These are phyloP conservation scores for Sugiyamaella marilandica DNA, from an alignment of 805 yeast species.

Conservation along the genomic window DNA sequence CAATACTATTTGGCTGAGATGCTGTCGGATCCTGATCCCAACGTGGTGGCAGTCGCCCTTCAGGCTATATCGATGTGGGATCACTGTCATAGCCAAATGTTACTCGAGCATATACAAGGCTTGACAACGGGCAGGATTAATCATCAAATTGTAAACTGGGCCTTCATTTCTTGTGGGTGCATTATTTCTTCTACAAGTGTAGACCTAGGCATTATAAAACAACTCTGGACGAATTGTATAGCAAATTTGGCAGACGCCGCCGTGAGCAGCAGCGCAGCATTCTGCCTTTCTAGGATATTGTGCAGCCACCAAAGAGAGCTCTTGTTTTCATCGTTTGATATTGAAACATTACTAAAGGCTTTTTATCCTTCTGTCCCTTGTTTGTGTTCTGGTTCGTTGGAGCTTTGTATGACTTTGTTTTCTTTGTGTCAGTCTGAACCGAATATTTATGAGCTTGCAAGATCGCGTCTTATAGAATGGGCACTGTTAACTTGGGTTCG, in stretches of 20 bases:
- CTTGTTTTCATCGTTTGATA: neutral
- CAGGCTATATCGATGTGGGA: neutral
- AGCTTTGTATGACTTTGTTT: neutral
- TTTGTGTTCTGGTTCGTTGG: constrained; percentile 2
- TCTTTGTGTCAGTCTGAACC: neutral
- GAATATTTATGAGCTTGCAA: neutral
- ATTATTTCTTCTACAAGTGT: neutral
- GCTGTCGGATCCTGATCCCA: too few species aligned
- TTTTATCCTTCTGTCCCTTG: constrained; percentile 5
- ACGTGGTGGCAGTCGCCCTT: neutral
- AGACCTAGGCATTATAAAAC: neutral
- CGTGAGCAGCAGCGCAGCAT: neutral
- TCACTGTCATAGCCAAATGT: too few species aligned
- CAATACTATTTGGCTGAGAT: too few species aligned
- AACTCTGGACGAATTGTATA: constrained; percentile 1
- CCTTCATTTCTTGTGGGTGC: constrained; percentile 8
- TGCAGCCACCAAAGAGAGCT: neutral
- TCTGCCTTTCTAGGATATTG: constrained; percentile 1
- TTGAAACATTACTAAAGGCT: neutral
- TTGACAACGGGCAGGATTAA: too few species aligned
- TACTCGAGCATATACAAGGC: too few species aligned
- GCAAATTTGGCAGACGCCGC: neutral
- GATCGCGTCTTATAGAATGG: constrained; percentile 4
- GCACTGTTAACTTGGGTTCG: neutral
- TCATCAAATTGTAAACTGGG: neutral